Conservation (phyloP, 2,329 filamentous ascomycete genomes). For the Ilyonectria destructans region DNA sequence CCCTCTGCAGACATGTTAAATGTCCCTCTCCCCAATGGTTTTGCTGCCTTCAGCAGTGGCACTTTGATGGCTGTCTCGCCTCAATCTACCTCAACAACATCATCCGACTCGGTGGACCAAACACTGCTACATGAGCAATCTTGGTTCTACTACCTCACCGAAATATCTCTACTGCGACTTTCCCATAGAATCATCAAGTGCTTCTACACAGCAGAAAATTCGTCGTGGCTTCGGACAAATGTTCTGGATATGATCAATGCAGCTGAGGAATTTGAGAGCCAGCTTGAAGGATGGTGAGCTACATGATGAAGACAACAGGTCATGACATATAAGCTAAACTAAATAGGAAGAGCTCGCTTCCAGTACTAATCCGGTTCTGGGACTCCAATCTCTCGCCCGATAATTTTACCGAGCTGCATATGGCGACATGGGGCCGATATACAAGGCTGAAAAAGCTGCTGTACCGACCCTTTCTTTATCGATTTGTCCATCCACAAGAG, state of each 20-base stretch:
- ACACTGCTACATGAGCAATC: conserved; percentile 32
- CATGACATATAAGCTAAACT: not conserved
- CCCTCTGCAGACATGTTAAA: conserved; percentile 11
- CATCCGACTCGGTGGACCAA: conserved; percentile 5
- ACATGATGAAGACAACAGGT: not conserved
- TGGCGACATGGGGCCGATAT: conserved; percentile 22
- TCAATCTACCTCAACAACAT: conserved; percentile 16
- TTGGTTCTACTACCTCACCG: conserved; percentile 40
- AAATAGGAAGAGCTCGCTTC: conserved; percentile 17
- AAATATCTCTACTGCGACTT: conserved; percentile 31
- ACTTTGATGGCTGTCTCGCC: conserved; percentile 15
- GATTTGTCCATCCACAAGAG: conserved; percentile 10
- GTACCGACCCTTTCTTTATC: conserved; percentile 23
- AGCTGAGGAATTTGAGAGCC: conserved; percentile 19
- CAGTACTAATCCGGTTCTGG: conserved; percentile 20
- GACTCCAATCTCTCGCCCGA: conserved; percentile 10
- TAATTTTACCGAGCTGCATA: conserved; percentile 23
- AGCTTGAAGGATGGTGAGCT: conserved; percentile 22
- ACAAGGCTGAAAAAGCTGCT: conserved; percentile 1
- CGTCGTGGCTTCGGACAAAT: conserved; percentile 19
- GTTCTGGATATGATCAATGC: conserved; percentile 23
- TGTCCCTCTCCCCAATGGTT: not conserved
- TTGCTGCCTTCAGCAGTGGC: conserved; percentile 13
- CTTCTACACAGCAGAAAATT: conserved; percentile 24
- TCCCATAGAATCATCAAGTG: conserved; percentile 25